Percentiles rank a stretch among this genome's conserved stretches.
Evolutionary conservation across 352 stramenopile species (phyloP).

Genomic region (Albugo laibachii): DNA sequence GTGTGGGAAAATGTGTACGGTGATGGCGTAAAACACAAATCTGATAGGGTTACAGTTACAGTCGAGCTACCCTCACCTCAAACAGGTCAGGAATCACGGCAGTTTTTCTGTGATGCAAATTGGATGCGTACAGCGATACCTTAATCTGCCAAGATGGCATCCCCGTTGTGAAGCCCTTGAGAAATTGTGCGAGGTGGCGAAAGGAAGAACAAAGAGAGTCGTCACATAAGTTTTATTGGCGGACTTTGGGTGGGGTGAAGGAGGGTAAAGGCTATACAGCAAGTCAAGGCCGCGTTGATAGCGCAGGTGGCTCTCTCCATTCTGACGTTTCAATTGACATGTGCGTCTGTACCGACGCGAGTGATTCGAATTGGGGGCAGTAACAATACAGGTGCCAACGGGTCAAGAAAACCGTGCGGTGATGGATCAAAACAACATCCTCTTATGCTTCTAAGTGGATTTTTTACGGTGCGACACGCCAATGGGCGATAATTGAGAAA

Average conservation of each 20-base stretch:
- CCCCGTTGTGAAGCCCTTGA: conserved; percentile 4
- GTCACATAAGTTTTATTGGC: conserved; percentile 1
- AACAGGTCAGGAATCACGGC: conserved; percentile 5
- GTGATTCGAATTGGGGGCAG: conserved; percentile 8
- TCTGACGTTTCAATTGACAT: not conserved
- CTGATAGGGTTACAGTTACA: not conserved
- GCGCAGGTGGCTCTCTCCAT: conserved; percentile 9
- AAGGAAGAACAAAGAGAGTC: conserved; percentile 5
- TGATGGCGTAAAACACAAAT: conserved; percentile 3
- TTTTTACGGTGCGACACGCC: no score
- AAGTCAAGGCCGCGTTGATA: conserved; percentile 1
- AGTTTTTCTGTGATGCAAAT: conserved; percentile 13
- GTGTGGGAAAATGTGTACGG: not conserved
- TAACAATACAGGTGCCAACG: no score
- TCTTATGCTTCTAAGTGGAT: no score
- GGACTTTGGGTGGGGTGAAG: conserved; percentile 2
- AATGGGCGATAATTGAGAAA: no score
- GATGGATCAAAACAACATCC: no score
- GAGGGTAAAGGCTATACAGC: not conserved
- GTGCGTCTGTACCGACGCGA: conserved; percentile 10
- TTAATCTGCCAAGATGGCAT: conserved; percentile 5
- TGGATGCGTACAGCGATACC: conserved; percentile 18
- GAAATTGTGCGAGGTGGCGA: conserved; percentile 1
- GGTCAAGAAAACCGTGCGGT: no score
- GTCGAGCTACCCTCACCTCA: not conserved